Evolutionary conservation across 352 stramenopile species (phyloP).

Genomic region (Phytopythium helicoides): DNA sequence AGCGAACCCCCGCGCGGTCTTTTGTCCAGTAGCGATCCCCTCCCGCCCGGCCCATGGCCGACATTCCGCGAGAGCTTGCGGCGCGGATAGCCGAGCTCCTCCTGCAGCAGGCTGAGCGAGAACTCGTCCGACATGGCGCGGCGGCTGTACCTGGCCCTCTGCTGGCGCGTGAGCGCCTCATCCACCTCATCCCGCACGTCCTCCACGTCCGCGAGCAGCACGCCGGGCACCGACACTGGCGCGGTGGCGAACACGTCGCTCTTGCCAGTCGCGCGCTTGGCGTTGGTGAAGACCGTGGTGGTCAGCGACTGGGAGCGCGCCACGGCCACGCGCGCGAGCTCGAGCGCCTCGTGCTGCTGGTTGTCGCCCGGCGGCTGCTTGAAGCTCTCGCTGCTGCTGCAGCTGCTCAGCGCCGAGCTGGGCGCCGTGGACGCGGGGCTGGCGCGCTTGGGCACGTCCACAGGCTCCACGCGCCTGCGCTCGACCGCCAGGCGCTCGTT

Average conservation of each 20-base stretch:
- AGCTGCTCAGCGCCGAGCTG: no score
- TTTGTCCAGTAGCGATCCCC: slow-evolving; percentile 11
- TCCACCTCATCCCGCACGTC: slow-evolving; percentile 25
- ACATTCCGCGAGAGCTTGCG: slow-evolving; percentile 16
- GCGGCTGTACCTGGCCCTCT: slow-evolving; percentile 20
- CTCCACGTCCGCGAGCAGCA: neutral
- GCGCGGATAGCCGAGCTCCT: slow-evolving; percentile 73
- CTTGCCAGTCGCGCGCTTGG: no score
- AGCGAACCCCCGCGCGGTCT: slow-evolving; percentile 32
- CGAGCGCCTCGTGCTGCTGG: slow-evolving; percentile 3
- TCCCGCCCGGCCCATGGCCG: slow-evolving; percentile 1
- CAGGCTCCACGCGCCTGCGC: no score
- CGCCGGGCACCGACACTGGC: neutral
- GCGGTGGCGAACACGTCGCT: slow-evolving; percentile 2
- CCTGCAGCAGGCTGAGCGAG: slow-evolving; percentile 57
- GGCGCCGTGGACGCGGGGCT: no score
- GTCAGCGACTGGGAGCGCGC: slow-evolving; percentile 48
- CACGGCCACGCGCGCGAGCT: slow-evolving; percentile 20
- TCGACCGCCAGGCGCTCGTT: no score
- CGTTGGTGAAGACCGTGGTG: slow-evolving; percentile 12
- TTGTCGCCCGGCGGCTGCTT: neutral
- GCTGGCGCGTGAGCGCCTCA: slow-evolving; percentile 21
- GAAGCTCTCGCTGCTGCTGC: slow-evolving; percentile 9
- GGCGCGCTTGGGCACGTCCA: no score
- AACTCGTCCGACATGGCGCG: slow-evolving; percentile 61